Base-by-base conservation (phyloP, 495 filamentous ascomycete species). In the Ascodesmis nigricans region DNA sequence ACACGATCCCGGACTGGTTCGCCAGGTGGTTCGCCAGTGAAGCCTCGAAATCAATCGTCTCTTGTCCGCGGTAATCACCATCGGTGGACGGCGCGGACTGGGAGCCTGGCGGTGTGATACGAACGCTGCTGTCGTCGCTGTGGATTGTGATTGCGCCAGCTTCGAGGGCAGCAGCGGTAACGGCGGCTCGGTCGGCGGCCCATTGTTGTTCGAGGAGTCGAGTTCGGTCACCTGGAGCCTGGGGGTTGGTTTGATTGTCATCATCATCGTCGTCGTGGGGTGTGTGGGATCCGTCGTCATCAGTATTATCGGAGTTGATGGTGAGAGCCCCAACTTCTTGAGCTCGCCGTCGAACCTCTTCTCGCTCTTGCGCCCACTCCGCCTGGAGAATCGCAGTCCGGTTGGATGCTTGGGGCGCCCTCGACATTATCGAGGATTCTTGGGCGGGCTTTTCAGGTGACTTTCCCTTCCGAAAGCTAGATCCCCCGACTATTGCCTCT, bases 261-360 rank as follows among this genome's bases (percentile, higher is more conserved):
- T n/a, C n/a, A n/a, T n/a, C n/a, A n/a, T n/a, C n/a, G n/a, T n/a
- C n/a, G n/a, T n/a, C n/a, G n/a, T n/a, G n/a, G n/a, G n/a, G n/a
- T n/a, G n/a, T n/a, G n/a, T n/a, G n/a, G n/a, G n/a, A n/a, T n/a
- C n/a, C 39, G 1, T 4, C 21, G 14, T 25, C 25, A 9, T 33
- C 43, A 11, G 18, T 24, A 30, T 24, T 29, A 3, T 38, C 42
- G 29, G 36, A 34, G 13, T 43, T 26, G 17, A 48, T 22, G 3
- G 18, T 42, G 6, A 45, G 16, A 9, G 38, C 33, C 20, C 38
- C 44, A 7, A 39, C 43, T 30, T 46, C 45, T 16, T 23, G 13
- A 17, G 43, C 44, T 15, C 21, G 28, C 21, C n/a, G 23, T 14
- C 31, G 34, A 4, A 39, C 44, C 16, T 22, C 33, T 8, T 28